These are phyloP conservation scores for Thalassiosira mediterranea DNA, from an alignment of 352 stramenopile species.

Conservation along the genomic window DNA sequence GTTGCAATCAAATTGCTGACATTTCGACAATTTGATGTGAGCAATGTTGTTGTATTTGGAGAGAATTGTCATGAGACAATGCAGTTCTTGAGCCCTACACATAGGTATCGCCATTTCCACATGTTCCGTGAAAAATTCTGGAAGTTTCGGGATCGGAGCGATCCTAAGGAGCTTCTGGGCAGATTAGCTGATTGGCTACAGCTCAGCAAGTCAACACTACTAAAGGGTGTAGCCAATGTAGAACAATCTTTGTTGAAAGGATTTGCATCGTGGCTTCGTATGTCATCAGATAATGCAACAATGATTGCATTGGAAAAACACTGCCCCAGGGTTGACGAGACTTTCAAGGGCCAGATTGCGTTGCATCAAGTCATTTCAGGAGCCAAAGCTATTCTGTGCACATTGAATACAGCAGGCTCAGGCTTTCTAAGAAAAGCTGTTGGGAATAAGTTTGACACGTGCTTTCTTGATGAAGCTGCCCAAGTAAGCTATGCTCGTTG, in stretches of 20 bases:
- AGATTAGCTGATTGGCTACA: constrained; percentile 40
- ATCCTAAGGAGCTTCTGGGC: constrained; percentile 9
- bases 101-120: constrained; percentile 21
- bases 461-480: constrained; percentile 57
- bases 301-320: constrained; percentile 5
- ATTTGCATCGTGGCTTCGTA: constrained; percentile 20
- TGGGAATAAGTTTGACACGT: constrained; percentile 31
- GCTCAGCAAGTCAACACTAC: constrained; percentile 12
- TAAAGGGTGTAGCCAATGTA: constrained; percentile 2
- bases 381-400: constrained; percentile 50
- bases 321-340: constrained; percentile 18
- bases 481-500: constrained; percentile 19
- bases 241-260: constrained; percentile 5
- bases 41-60: constrained; percentile 49
- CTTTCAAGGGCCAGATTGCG: constrained; percentile 11
- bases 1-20: constrained; percentile 46
- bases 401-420: constrained; percentile 55
- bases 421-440: constrained; percentile 29
- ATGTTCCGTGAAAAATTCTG: constrained; percentile 34
- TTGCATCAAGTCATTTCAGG: constrained; percentile 9
- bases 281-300: constrained; percentile 9
- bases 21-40: constrained; percentile 19
- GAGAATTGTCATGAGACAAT: constrained; percentile 50
- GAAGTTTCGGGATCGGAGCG: not conserved
- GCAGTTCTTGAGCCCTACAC: constrained; percentile 50